Evolutionary conservation across 257 asterid species (phyloP), one percentile per base, ranked within the genome.

Genomic region (Solanum appendiculatum): DNA sequence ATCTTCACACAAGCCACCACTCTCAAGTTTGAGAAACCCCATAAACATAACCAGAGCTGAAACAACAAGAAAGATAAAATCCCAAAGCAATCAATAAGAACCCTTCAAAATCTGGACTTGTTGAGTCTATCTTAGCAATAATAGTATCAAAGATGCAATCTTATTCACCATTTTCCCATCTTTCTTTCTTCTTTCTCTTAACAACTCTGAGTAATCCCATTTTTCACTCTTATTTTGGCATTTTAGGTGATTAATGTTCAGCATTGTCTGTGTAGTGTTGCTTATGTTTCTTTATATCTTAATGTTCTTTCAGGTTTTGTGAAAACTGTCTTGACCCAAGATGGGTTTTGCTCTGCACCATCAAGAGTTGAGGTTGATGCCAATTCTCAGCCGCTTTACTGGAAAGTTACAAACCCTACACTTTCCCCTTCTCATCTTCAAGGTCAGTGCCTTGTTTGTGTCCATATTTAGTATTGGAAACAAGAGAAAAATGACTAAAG

Each of bases 321-420:
- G 70, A 86, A 78, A 86, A 69, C 82, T 51, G 89, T 92, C 48
- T 66, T 68, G 86, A 88, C 94, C 87, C 83, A 91, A 86, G 92
- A 94, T 86, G 96, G 98, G 90, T 93, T 95, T 91, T 96, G 98
- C 91, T 92, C 95, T 31, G 95, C 95, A 34, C 92, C 98, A 54
- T 85, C 97, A 87, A 90, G 88, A 86, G 90, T 87, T 93, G 89
- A 91, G 20, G 56, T 91, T 82, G 91, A 86, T 34, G 21, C 91
- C 72, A 86, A 31, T 36, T 78, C 88, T 86, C 92, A 86, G 87
- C 94, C 98, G 27, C 96, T 96, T 56, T 95, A 95, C 83, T 95
- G 95, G 98, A 95, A 95, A 92, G 99, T 87, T 86, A 94, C 94
- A 84, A 93, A 96, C 84, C 99, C 99, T 87, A 94, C 98, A 77